Evolutionary conservation across 2,329 filamentous ascomycete genomes (phyloP), one percentile per base, ranked within the genome.

Genomic region (Pyrenochaeta sp.): DNA sequence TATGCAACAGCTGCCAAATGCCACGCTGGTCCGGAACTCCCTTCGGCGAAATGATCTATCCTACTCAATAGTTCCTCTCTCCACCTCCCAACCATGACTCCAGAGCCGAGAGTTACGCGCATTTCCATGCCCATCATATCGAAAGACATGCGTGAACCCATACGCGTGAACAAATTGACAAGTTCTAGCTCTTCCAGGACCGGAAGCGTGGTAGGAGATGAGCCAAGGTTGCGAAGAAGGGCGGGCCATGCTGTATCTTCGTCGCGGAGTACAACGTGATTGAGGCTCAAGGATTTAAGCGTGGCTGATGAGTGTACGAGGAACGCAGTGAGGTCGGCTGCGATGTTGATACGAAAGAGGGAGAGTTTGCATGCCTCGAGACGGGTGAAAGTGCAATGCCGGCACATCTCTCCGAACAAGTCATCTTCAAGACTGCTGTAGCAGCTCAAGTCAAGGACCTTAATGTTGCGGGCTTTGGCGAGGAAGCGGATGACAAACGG

Each of bases 401-500:
- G 49, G 7, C 66, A 64, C 56, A 72, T 63, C 12, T 65, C 57
- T 2, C 50, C 49, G 17, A 73, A 63, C 0, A 70, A 35, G 31
- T 72, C 52, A 0, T 31, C 45, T 15, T 73, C 66, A 4, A 72
- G 52, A 14, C 23, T 57, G 32, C 64, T 70, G 23, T 61, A 68
- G 43, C 63, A 70, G 17, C 61, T 67, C 9, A 73, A 15, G 4
- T 60, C 59, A 10, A 72, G 27, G 0, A 30, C 7, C 1, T 36
- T 39, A 7, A 73, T 30, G 11, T 63, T 64, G 1, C 11, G 47
- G 18, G 57, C 62, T 30, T 68, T 72, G 1, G 63, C 56, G 0
- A 73, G 58, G 29, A 72, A 70, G 1, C 69, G 61, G 4, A 73
- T 63, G 1, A 66, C 51, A 39, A 73, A 72, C 1, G 71, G 64